A percentile compares a stretch with the other conserved stretches of the same genome.
phyloP scores from a whole-genome alignment of 768 basidiomycete species.

The Boletus edulis region DNA sequence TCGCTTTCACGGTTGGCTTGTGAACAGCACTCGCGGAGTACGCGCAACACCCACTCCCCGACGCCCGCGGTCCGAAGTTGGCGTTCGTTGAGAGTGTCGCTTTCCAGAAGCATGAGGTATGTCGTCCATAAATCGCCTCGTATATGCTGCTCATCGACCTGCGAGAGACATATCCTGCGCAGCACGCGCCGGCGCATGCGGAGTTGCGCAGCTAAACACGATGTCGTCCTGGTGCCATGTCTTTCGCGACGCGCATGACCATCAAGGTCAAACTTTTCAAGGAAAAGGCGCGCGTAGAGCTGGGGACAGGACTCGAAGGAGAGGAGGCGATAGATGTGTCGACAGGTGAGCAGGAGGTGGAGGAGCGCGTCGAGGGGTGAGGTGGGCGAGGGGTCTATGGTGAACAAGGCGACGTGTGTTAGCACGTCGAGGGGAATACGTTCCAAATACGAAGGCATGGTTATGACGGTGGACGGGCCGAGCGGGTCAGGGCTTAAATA shows the following conservation, averaged over 20 bases:
- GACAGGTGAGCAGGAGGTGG: conserved; percentile 45
- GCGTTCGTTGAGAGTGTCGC: conserved; percentile 44
- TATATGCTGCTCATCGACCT: conserved; percentile 29
- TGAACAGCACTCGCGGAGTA: conserved; percentile 20
- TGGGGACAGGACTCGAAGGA: conserved; percentile 44
- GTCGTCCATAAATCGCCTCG: conserved; percentile 54
- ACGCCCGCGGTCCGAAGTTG: conserved; percentile 45
- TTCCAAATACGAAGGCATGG: conserved; percentile 48
- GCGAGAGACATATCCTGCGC: conserved; percentile 40
- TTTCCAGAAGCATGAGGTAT: conserved; percentile 61
- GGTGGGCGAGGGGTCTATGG: conserved; percentile 37
- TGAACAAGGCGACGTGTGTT: conserved; percentile 50
- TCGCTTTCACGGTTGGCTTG: conserved; percentile 4
- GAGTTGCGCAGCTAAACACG: conserved; percentile 48
- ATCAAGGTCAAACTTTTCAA: conserved; percentile 44
- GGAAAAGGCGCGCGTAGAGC: conserved; percentile 56
- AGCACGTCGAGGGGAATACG: conserved; percentile 55
- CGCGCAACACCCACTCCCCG: conserved; percentile 25
- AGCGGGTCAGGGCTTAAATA: conserved; percentile 23
- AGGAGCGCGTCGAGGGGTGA: conserved; percentile 42
- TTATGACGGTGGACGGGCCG: conserved; percentile 16
- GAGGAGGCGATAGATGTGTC: conserved; percentile 43
- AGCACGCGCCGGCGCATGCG: conserved; percentile 46
- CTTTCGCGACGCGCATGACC: conserved; percentile 22
- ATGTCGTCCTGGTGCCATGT: conserved; percentile 35